Evolutionary conservation across 805 yeast species (phyloP), one percentile per base, ranked within the genome.

Genomic region (Metschnikowia orientalis): DNA sequence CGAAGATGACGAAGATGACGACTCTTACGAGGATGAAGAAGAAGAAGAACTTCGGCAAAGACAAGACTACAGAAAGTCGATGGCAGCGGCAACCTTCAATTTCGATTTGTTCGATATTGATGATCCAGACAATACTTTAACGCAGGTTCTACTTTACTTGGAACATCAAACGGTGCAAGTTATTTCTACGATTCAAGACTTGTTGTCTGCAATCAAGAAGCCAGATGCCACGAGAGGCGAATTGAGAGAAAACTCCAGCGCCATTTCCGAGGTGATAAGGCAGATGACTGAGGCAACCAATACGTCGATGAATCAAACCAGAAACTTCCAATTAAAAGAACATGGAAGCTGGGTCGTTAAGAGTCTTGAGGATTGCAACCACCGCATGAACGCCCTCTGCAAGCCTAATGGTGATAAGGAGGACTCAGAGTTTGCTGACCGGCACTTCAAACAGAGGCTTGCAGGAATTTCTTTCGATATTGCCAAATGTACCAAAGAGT

Each of bases 401-500:
- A 60, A 57, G 41, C 64, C 68, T 9, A 67, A 62, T 24, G 25
- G 48, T 5, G 66, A 60, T 18, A 59, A 59, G 44, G 50, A 59
- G 24, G 83, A 79, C 44, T 61, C 51, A 21, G 85, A 79, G 34
- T 79, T 73, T 53, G 96, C 96, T 2, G 95, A 87, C 53, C 82
- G 84, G 56, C 83, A 83, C 48, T 81, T 87, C 64, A 86, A 86
- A 59, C 97, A 90, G 59, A 75, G 97, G 51, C 74, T 90, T 44
- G 97, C 97, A 0, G 97, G 97, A 2, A 82, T 89, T 46, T 90
- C 95, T 18, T 90, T 88, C 63, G 97, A 90, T 56, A 85, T 90
- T 61, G 97, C 97, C 15, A 88, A 90, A 59, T 83, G 95, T 57
- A 90, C 97, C 4, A 90, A 89, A 57, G 97, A 90, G 58, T 71